Evolutionary conservation across 2,329 filamentous ascomycete species (phyloP).

Genomic region (Penicillium decumbens): DNA sequence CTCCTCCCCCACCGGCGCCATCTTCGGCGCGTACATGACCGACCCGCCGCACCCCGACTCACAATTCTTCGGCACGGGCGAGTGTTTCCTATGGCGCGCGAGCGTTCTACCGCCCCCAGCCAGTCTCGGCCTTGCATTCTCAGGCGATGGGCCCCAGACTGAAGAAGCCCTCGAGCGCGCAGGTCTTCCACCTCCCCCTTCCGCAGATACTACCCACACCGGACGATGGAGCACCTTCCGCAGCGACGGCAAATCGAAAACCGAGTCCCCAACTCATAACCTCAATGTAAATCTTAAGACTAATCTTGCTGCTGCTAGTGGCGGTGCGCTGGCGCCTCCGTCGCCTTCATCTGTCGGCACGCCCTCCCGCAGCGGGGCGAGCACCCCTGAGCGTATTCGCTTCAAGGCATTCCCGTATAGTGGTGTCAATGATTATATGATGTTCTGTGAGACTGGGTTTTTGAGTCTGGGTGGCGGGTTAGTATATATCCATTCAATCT

Average conservation of each 20-base stretch:
- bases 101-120: conserved; percentile 53
- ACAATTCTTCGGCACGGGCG: conserved; percentile 91
- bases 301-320: conserved; percentile 22
- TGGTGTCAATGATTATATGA: conserved; percentile 93
- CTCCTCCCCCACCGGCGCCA: conserved; percentile 44
- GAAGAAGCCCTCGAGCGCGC: conserved; percentile 47
- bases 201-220: conserved; percentile 59
- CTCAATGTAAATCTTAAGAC: conserved; percentile 25
- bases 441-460: conserved; percentile 82
- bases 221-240: conserved; percentile 56
- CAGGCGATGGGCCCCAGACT: conserved; percentile 19
- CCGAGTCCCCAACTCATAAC: conserved; percentile 19
- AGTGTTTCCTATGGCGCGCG: conserved; percentile 88
- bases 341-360: conserved; percentile 22
- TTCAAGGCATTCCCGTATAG: conserved; percentile 98
- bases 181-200: conserved; percentile 65
- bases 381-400: conserved; percentile 69
- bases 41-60: conserved; percentile 75
- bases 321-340: conserved; percentile 23
- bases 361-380: conserved; percentile 43
- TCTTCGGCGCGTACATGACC: conserved; percentile 91
- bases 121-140: conserved; percentile 9
- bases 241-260: conserved; percentile 27
- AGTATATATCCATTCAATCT: conserved; percentile 24
- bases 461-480: conserved; percentile 78